Conservation (phyloP, 257 asterid species). For the Scutellaria barbata region DNA sequence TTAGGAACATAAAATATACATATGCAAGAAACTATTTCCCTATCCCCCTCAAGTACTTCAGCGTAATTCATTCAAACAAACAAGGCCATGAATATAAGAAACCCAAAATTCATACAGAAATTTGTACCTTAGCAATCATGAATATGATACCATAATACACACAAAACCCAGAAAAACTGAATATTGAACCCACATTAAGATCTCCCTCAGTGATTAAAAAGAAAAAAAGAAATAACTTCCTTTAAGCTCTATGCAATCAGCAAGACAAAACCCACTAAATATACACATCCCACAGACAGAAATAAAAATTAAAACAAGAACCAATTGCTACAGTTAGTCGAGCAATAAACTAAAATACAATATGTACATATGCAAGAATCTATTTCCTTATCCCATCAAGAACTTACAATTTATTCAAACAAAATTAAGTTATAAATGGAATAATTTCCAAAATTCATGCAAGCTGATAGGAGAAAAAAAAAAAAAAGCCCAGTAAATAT, state of each 20-base stretch:
- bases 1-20: background rate
- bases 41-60: background rate
- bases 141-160: background rate
- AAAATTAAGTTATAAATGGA: background rate
- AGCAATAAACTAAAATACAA: too few relatives aligned
- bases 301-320: too few relatives aligned
- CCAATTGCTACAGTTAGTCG: too few relatives aligned
- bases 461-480: background rate
- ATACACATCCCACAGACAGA: too few relatives aligned
- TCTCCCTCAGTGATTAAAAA: too few relatives aligned
- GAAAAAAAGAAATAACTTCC: too few relatives aligned
- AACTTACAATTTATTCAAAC: background rate
- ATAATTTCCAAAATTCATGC: background rate
- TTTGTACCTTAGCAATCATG: background rate
- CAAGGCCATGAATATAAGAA: background rate
- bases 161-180: background rate
- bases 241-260: too few relatives aligned
- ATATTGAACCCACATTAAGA: too few relatives aligned
- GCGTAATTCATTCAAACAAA: background rate
- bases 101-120: constrained; percentile 22
- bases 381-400: background rate
- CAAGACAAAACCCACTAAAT: too few relatives aligned
- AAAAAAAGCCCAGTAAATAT: constrained; percentile 17
- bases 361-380: background rate
- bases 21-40: background rate